phyloP scores from a whole-genome alignment of 495 filamentous ascomycete species.

The Recurvomyces mirabilis region DNA sequence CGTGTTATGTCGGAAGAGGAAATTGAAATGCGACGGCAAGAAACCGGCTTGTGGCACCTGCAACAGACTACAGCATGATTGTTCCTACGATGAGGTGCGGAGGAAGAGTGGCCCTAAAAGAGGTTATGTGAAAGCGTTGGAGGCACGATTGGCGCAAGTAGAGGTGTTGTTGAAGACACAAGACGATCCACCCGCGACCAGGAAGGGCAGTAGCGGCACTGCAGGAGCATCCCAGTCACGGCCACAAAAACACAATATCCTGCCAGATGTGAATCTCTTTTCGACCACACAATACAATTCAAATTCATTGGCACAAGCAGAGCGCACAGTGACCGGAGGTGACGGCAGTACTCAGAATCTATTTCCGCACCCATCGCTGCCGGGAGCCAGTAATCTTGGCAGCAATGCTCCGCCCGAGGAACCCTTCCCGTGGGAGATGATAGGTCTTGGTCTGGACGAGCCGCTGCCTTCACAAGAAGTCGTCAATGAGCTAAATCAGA shows the following conservation, averaged over 20 bases:
- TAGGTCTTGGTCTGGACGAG: conserved; percentile 84
- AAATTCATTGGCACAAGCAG: conserved; percentile 5
- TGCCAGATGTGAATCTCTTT: neutral
- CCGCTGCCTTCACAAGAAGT: conserved; percentile 78
- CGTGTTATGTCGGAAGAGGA: conserved; percentile 86
- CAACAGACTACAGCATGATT: conserved; percentile 75
- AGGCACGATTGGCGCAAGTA: conserved; percentile 81
- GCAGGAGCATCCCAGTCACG: too few relatives aligned
- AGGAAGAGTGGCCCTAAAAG: conserved; percentile 97
- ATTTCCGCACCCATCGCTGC: conserved; percentile 3
- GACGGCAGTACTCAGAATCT: neutral
- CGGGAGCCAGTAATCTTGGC: neutral
- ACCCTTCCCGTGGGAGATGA: conserved; percentile 68
- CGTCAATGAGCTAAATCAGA: conserved; percentile 82
- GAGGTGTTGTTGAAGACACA: conserved; percentile 80
- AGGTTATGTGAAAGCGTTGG: conserved; percentile 94
- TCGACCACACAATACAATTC: neutral
- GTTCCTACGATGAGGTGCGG: conserved; percentile 89
- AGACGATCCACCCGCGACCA: conserved; percentile 30
- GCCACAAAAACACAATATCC: conserved; percentile 1
- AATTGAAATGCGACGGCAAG: conserved; percentile 67
- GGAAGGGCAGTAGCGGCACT: conserved; percentile 4
- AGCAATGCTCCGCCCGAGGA: conserved; percentile 21
- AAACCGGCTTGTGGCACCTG: conserved; percentile 91
- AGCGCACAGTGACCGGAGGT: conserved; percentile 1